phyloP scores from a whole-genome alignment of 2,329 filamentous ascomycete genomes.

The Aquanectria penicillioides region DNA sequence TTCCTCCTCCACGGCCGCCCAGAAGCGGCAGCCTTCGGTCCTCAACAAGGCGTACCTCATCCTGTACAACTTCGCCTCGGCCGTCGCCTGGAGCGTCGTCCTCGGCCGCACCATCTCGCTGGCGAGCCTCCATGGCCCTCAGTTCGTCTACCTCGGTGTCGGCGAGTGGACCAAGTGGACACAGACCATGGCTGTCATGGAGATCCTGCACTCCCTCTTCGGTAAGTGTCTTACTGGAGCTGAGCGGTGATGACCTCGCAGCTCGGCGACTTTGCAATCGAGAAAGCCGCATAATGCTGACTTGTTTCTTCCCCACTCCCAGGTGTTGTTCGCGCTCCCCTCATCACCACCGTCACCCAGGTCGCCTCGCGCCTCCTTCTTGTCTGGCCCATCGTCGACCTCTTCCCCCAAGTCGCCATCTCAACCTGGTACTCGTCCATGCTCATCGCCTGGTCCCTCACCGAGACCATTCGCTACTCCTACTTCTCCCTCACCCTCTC shows the following conservation, averaged over 20 bases:
- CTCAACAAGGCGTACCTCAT: slow-evolving; percentile 77
- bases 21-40: slow-evolving; percentile 40
- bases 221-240: too few relatives aligned
- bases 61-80: slow-evolving; percentile 84
- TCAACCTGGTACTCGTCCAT: slow-evolving; percentile 76
- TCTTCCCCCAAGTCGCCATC: slow-evolving; percentile 74
- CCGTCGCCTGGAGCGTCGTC: slow-evolving; percentile 81
- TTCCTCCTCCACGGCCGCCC: slow-evolving; percentile 33
- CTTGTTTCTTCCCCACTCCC: not conserved
- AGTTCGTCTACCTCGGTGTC: slow-evolving; percentile 68
- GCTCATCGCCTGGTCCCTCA: slow-evolving; percentile 88
- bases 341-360: slow-evolving; percentile 89
- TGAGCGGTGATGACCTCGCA: too few relatives aligned
- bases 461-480: slow-evolving; percentile 91
- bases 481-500: slow-evolving; percentile 85
- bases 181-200: slow-evolving; percentile 84
- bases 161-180: slow-evolving; percentile 79
- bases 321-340: slow-evolving; percentile 87
- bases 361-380: slow-evolving; percentile 88
- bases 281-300: slow-evolving; percentile 18
- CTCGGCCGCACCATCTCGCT: slow-evolving; percentile 72
- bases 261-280: too few relatives aligned
- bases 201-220: slow-evolving; percentile 82
- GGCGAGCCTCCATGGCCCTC: slow-evolving; percentile 64
- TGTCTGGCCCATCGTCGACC: slow-evolving; percentile 84